These are phyloP conservation scores for Globisporangium irregulare DNA, from an alignment of 352 stramenopile species.

Conservation along the genomic window DNA sequence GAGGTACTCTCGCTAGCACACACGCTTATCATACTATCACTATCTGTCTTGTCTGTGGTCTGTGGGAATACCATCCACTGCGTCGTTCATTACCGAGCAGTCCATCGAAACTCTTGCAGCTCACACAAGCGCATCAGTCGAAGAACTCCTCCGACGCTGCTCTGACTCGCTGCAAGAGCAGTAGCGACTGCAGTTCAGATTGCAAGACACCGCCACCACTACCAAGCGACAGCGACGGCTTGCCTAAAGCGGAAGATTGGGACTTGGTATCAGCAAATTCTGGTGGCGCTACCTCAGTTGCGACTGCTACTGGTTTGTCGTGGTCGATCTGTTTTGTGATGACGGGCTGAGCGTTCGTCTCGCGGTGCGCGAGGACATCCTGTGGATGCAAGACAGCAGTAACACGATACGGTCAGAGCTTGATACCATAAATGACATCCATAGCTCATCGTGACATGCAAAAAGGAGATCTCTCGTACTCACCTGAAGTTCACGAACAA, in stretches of 20 bases:
- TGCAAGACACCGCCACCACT: neutral
- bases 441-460: neutral
- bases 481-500: slow-evolving; percentile 46
- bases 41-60: neutral
- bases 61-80: neutral
- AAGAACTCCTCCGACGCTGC: slow-evolving; percentile 9
- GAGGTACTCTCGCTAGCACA: too few relatives aligned
- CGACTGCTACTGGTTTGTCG: slow-evolving; percentile 13
- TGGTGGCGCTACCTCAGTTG: neutral
- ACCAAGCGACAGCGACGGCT: neutral
- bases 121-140: neutral
- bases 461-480: neutral
- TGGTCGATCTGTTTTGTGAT: slow-evolving; percentile 46
- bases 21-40: neutral
- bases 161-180: slow-evolving; percentile 12
- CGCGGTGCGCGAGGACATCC: slow-evolving; percentile 47
- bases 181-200: slow-evolving; percentile 11
- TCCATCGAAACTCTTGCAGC: neutral
- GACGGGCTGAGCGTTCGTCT: slow-evolving; percentile 23
- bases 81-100: neutral
- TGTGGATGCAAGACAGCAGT: slow-evolving; percentile 3
- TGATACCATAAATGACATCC: neutral
- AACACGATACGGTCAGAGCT: neutral
- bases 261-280: neutral
- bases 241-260: neutral